Base-by-base conservation (phyloP, 2,329 filamentous ascomycete species). In the Phialophora macrospora region DNA sequence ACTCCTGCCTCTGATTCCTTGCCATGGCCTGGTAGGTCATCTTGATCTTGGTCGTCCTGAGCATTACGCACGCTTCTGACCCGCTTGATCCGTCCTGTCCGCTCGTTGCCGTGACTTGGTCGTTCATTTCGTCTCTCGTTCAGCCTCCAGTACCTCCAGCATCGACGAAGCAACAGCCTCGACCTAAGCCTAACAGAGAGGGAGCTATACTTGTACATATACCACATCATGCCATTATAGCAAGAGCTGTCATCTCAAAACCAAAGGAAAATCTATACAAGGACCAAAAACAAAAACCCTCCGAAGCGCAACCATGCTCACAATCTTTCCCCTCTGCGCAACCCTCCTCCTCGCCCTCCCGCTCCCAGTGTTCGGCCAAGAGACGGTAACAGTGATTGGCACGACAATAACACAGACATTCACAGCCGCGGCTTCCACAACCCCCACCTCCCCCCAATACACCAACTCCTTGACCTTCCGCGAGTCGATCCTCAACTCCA, bases 401-500 rank as follows among this genome's bases (percentile, higher is more conserved):
- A 73, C 73, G n/a, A 70, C 70, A 20, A 71, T 66, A n/a, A 70
- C 69, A 24, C 66, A 68, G 22, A 69, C 68, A 60, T 68, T 68
- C 56, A 66, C 66, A 11, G 58, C 73, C 6, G 60, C 67, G 3
- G 64, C 67, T 28, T 70, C 73, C 20, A 74, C 74, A 4, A 64
- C 70, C 6, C 72, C 75, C 1, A 68, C 72, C 22, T 73, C 76
- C 1, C 65, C 76, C 0, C 77, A 77, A n/a, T 85, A 83, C 67
- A 81, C 79, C 1, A 73, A 77, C n/a, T 72, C 75, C 5, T 46
- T 70, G 1, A 68, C 73, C 3, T 85, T 86, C 75, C 70, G 78
- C 62, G 73, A 76, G 14, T 83, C 85, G n/a, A 77, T 91, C 26
- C 82, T 93, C 60, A 83, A 86, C 74, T 83, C 82, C 71, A 90